Percentiles rank a stretch among this genome's conserved stretches.
Evolutionary conservation across 352 stramenopile genomes (phyloP).

Genomic region (Globisporangium paroecandrum): DNA sequence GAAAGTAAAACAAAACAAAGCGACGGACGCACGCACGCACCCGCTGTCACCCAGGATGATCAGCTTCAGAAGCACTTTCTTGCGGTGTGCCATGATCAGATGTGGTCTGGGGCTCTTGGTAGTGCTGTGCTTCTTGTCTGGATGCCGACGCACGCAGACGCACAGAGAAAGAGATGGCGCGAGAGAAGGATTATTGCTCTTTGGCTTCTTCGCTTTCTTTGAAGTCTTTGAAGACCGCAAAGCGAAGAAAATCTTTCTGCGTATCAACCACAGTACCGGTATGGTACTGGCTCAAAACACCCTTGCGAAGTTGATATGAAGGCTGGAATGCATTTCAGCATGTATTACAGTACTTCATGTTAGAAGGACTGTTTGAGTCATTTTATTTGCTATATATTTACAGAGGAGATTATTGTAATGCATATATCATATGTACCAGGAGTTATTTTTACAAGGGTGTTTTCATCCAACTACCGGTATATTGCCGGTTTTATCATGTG

Average conservation of each 20-base stretch:
- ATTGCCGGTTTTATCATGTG: no score
- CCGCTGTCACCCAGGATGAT: constrained; percentile 98
- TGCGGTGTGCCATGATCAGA: constrained; percentile 61
- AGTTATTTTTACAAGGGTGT: no score
- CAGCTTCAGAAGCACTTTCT: constrained; percentile 97
- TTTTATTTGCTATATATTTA: no score
- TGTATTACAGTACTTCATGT: no score
- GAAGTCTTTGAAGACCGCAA: neutral
- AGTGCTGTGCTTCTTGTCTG: neutral
- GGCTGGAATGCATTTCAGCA: no score
- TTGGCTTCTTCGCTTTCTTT: neutral
- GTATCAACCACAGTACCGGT: neutral
- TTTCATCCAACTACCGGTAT: no score
- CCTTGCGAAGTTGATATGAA: no score
- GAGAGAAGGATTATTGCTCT: neutral
- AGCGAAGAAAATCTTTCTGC: neutral
- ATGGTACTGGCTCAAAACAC: neutral
- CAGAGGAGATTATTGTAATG: no score
- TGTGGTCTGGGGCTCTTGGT: neutral
- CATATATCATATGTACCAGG: no score
- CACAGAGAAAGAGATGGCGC: neutral
- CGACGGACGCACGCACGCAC: constrained; percentile 41
- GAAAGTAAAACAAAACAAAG: neutral
- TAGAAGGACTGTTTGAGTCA: no score
- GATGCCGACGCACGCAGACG: neutral